Percentiles rank a stretch among this genome's conserved stretches.
These are phyloP conservation scores for Aphanomyces astaci DNA, from an alignment of 352 stramenopile species.

Conservation along the genomic window DNA sequence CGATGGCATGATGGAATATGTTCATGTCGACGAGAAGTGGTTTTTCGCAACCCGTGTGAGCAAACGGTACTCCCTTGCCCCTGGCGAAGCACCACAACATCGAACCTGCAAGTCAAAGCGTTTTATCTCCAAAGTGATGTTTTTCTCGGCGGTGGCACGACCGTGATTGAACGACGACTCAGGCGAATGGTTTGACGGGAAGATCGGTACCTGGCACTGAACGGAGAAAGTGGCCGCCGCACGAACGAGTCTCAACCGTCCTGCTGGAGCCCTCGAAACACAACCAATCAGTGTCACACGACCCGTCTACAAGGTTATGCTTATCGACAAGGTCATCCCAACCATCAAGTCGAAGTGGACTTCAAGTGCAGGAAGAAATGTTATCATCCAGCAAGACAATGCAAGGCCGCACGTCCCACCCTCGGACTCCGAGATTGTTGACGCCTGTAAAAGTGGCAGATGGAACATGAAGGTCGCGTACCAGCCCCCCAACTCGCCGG, in stretches of 20 bases:
- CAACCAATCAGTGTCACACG: not conserved
- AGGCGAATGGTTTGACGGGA: too few relatives aligned
- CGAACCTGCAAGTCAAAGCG: not conserved
- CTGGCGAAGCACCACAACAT: not conserved
- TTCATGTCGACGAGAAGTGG: not conserved
- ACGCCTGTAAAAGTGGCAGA: not conserved
- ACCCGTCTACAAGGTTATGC: not conserved
- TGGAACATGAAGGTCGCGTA: not conserved
- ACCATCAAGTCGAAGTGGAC: not conserved
- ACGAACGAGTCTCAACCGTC: not conserved
- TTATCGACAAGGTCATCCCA: slow-evolving; percentile 2
- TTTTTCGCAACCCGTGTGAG: not conserved
- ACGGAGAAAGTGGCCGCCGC: not conserved
- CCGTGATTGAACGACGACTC: not conserved
- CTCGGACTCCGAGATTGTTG: not conserved
- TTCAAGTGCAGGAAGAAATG: not conserved
- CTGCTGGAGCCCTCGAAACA: not conserved
- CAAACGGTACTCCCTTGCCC: not conserved
- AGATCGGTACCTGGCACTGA: not conserved
- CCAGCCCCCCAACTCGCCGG: not conserved
- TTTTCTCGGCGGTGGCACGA: not conserved
- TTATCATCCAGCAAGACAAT: not conserved
- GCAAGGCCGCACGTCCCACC: not conserved
- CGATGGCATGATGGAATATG: not conserved
- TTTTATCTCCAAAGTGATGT: not conserved